A percentile compares a stretch with the other conserved stretches of the same genome.
phyloP scores from a whole-genome alignment of 257 asterid genomes.

The Eustoma russellianum region DNA sequence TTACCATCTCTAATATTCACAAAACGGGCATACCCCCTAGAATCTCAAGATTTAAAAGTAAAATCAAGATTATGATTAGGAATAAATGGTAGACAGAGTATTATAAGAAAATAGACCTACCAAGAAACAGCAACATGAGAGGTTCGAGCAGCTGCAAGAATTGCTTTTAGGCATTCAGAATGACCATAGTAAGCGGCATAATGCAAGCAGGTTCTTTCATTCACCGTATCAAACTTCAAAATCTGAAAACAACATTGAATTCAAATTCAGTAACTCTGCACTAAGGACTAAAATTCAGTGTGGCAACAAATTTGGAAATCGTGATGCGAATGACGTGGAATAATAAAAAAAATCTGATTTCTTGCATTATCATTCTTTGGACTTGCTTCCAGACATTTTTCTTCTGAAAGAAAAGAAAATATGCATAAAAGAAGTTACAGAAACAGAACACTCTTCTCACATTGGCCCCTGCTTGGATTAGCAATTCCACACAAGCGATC shows the following conservation, averaged over 20 bases:
- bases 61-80: neutral
- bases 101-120: slow-evolving; percentile 22
- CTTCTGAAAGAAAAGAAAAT: neutral
- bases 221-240: slow-evolving; percentile 75
- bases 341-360: no score
- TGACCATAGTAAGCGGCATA: slow-evolving; percentile 94
- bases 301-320: no score
- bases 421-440: neutral
- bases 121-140: slow-evolving; percentile 79
- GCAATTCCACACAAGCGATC: slow-evolving; percentile 68
- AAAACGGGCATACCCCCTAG: slow-evolving; percentile 83
- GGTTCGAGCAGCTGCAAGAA: slow-evolving; percentile 72
- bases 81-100: neutral
- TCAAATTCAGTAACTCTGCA: slow-evolving; percentile 7
- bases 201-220: slow-evolving; percentile 94
- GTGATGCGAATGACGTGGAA: neutral
- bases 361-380: no score
- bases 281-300: no score
- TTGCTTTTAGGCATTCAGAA: slow-evolving; percentile 62
- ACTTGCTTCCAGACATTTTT: neutral
- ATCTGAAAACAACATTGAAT: slow-evolving; percentile 36
- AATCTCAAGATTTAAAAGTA: neutral
- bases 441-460: slow-evolving; percentile 29
- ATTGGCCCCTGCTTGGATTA: slow-evolving; percentile 89
- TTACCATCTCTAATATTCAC: slow-evolving; percentile 89